These are phyloP conservation scores for Paracoccidioides lutzii DNA, from an alignment of 2,329 filamentous ascomycete genomes.

Conservation along the genomic window DNA sequence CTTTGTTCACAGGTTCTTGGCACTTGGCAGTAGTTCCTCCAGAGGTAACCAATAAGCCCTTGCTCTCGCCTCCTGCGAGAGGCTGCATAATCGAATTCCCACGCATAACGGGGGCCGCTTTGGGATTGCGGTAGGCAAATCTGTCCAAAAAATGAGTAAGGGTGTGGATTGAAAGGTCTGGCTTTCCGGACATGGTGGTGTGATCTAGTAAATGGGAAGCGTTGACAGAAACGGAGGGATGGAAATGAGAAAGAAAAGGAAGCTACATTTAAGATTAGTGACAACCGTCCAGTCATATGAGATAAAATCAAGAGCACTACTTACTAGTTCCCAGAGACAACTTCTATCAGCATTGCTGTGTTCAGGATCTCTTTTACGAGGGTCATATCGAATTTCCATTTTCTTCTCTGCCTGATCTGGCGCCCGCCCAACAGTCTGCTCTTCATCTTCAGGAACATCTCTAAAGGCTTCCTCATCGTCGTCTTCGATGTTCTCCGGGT, in stretches of 20 bases:
- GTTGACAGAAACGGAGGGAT: slow-evolving; percentile 82
- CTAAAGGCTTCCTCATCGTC: slow-evolving; percentile 54
- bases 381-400: slow-evolving; percentile 51
- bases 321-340: slow-evolving; percentile 82
- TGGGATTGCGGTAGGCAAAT: slow-evolving; percentile 94
- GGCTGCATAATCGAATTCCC: slow-evolving; percentile 97
- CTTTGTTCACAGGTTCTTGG: slow-evolving; percentile 64
- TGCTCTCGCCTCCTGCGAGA: slow-evolving; percentile 50
- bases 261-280: slow-evolving; percentile 19
- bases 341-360: slow-evolving; percentile 86
- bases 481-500: slow-evolving; percentile 64
- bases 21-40: slow-evolving; percentile 45
- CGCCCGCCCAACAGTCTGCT: slow-evolving; percentile 16
- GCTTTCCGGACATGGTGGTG: slow-evolving; percentile 66
- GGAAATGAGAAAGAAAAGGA: slow-evolving; percentile 70
- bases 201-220: slow-evolving; percentile 58
- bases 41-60: slow-evolving; percentile 48
- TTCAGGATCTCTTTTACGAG: slow-evolving; percentile 80
- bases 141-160: slow-evolving; percentile 93
- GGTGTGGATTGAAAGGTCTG: slow-evolving; percentile 78
- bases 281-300: slow-evolving; percentile 12
- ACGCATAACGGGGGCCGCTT: slow-evolving; percentile 50
- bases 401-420: slow-evolving; percentile 22
- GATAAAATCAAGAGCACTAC: slow-evolving; percentile 19
- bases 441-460: slow-evolving; percentile 48